Percentiles rank a stretch among this genome's conserved stretches.
These are phyloP conservation scores for Tricholoma terreum DNA, from an alignment of 768 basidiomycete species.

Conservation along the genomic window DNA sequence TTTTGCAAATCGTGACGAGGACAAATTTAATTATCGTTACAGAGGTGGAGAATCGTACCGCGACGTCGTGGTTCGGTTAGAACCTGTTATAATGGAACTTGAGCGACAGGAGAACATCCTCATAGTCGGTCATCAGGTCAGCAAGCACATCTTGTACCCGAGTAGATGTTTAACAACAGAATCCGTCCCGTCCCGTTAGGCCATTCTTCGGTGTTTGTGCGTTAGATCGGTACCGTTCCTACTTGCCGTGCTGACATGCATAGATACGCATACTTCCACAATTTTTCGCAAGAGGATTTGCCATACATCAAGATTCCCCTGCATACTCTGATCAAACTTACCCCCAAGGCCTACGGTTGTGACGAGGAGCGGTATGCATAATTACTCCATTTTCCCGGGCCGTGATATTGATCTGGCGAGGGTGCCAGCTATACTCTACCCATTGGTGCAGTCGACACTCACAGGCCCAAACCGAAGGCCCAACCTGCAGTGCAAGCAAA, in stretches of 20 bases:
- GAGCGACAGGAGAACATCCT: constrained; percentile 97
- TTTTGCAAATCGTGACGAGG: constrained; percentile 95
- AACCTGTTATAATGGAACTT: constrained; percentile 99
- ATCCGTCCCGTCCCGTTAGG: constrained; percentile 33
- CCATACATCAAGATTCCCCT: constrained; percentile 98
- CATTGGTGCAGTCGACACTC: constrained; percentile 92
- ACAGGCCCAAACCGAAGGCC: constrained; percentile 63
- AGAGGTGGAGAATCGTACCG: constrained; percentile 97
- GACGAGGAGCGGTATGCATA: constrained; percentile 86
- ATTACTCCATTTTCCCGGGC: neutral
- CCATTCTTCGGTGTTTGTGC: constrained; percentile 77
- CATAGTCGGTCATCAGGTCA: constrained; percentile 91
- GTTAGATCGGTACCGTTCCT: constrained; percentile 22
- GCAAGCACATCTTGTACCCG: constrained; percentile 10
- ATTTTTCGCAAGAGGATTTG: constrained; percentile 86
- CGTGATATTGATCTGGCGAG: constrained; percentile 1
- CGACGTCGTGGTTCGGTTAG: constrained; percentile 91
- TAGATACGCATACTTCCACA: constrained; percentile 96
- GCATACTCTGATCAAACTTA: constrained; percentile 97
- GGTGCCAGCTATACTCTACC: constrained; percentile 74
- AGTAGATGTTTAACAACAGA: constrained; percentile 1
- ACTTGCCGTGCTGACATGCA: constrained; percentile 9
- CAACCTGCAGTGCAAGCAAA: constrained; percentile 31
- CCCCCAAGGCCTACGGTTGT: constrained; percentile 97
- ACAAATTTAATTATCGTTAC: constrained; percentile 99